Conservation (phyloP, 768 basidiomycete genomes). For the Trametes elegans region DNA sequence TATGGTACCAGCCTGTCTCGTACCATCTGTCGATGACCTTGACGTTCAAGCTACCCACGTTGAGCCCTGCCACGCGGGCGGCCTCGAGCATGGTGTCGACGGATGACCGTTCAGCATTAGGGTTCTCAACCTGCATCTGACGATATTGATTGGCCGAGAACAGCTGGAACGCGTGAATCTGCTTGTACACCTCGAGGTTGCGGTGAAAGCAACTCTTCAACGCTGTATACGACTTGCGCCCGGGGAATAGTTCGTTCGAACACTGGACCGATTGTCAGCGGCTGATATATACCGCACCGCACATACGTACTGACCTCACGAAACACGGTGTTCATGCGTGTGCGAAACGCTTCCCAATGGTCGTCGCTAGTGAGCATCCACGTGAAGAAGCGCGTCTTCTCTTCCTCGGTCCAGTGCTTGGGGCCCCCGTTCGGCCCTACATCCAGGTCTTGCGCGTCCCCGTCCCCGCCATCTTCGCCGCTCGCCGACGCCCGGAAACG, state of each 20-base stretch:
- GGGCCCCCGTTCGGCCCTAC: constrained; percentile 45
- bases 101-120: constrained; percentile 43
- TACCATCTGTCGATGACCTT: constrained; percentile 81
- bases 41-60: constrained; percentile 71
- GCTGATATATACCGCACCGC: background rate
- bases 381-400: constrained; percentile 72
- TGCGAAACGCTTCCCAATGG: constrained; percentile 74
- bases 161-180: constrained; percentile 70
- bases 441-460: constrained; percentile 16
- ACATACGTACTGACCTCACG: constrained; percentile 53
- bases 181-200: constrained; percentile 82
- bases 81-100: constrained; percentile 69
- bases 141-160: constrained; percentile 40
- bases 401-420: constrained; percentile 85
- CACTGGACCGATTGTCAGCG: constrained; percentile 44
- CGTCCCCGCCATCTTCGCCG: constrained; percentile 4
- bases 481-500: constrained; percentile 2
- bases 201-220: constrained; percentile 85
- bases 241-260: constrained; percentile 64
- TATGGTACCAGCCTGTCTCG: constrained; percentile 69
- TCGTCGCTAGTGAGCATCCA: constrained; percentile 82
- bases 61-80: constrained; percentile 63
- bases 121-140: constrained; percentile 27
- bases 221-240: constrained; percentile 80
- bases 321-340: constrained; percentile 80